A percentile compares a stretch with the other conserved stretches of the same genome.
Evolutionary conservation across 129 eudicot species (phyloP).

Genomic region (Centaurea solstitialis): DNA sequence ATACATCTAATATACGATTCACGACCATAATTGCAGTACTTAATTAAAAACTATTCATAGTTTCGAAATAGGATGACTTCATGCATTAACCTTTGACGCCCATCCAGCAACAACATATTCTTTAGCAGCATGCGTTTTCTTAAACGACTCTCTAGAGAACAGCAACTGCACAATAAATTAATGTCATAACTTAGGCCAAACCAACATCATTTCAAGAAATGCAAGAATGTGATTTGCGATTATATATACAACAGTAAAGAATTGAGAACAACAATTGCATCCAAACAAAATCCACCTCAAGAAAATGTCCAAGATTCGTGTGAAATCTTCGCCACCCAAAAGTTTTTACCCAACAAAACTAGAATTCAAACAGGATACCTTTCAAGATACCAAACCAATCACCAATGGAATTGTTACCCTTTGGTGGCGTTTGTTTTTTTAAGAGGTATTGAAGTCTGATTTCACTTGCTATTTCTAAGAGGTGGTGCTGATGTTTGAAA

Average conservation of each 20-base stretch:
- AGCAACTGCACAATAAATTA: conserved; percentile 46
- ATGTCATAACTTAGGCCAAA: background rate
- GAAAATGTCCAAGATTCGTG: background rate
- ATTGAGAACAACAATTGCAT: background rate
- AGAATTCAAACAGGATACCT: background rate
- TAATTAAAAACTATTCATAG: conserved; percentile 5
- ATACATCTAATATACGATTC: background rate
- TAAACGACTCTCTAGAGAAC: conserved; percentile 58
- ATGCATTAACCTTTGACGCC: conserved; percentile 60
- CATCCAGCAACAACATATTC: conserved; percentile 68
- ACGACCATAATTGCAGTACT: background rate
- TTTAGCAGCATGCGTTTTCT: conserved; percentile 62
- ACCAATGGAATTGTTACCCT: too few species aligned
- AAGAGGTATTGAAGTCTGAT: too few species aligned
- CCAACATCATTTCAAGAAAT: background rate
- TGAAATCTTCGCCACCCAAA: background rate
- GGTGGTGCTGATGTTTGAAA: too few species aligned
- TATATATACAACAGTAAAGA: too few species aligned
- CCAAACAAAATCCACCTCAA: too few species aligned
- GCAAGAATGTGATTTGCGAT: too few species aligned
- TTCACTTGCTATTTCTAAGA: too few species aligned
- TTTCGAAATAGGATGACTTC: conserved; percentile 25
- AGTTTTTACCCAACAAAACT: background rate
- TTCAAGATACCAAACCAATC: background rate
- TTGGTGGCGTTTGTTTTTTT: too few species aligned